phyloP scores from a whole-genome alignment of 2,329 filamentous ascomycete species.

The Herpotrichia juniperi region DNA sequence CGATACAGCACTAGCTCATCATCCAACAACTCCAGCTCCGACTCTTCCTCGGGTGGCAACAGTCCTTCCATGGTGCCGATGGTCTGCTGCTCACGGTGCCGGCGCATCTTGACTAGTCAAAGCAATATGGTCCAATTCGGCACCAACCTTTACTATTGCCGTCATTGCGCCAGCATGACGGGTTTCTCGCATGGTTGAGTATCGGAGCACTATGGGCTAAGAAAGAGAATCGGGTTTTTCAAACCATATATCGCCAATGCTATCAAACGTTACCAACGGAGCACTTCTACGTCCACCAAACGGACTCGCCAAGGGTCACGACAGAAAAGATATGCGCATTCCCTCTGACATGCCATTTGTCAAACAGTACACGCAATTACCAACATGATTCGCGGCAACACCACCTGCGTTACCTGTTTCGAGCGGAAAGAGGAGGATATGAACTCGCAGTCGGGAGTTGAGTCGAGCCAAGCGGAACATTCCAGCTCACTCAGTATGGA shows the following conservation, averaged over 20 bases:
- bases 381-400: too few species aligned
- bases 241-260: too few species aligned
- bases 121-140: conserved; percentile 44
- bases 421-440: too few species aligned
- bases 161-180: conserved; percentile 47
- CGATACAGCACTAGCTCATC: conserved; percentile 22
- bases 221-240: too few species aligned
- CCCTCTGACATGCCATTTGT: too few species aligned
- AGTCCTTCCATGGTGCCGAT: conserved; percentile 17
- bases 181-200: conserved; percentile 45
- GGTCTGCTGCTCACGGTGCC: conserved; percentile 43
- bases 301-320: not conserved
- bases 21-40: conserved; percentile 14
- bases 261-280: not conserved
- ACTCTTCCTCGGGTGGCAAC: conserved; percentile 13
- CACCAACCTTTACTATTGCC: conserved; percentile 49
- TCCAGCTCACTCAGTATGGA: too few species aligned
- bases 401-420: too few species aligned
- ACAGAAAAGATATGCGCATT: too few species aligned
- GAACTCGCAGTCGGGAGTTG: too few species aligned
- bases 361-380: too few species aligned
- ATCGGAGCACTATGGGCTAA: too few species aligned
- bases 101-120: conserved; percentile 30
- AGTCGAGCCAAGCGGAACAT: too few species aligned
- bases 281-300: not conserved